Base-by-base conservation (phyloP, 1,284 basidiomycete species). In the Naganishia liquefaciens region DNA sequence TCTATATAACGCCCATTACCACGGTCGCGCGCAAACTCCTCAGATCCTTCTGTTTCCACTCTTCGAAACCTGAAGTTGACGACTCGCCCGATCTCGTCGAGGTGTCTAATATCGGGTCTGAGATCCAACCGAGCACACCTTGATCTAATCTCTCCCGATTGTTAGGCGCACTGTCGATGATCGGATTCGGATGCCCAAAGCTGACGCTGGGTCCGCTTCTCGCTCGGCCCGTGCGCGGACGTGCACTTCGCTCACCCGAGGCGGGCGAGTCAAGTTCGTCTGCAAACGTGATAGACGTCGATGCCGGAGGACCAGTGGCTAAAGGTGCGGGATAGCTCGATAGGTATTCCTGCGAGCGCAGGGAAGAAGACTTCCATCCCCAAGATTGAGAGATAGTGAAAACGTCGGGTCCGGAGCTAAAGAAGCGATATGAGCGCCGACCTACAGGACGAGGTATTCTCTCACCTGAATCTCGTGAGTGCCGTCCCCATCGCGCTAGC, bases 401-500 rank as follows among this genome's bases (percentile, higher is more conserved):
- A 53, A 85, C 83, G 75, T 96, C 93, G 1, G 93, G 93, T 0
- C 88, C 86, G 67, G 89, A 92, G 21, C 74, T 73, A n/a, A 21
- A 13, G 9, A 6, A 10, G 17, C 17, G n/a, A 11, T 27, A 33
- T 39, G 3, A 58, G n/a, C 30, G 28, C 13, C 17, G 69, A 28
- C 37, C 17, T 9, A 19, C 23, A 2, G 27, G 13, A 13, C 9
- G 33, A 37, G 4, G 3, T 10, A 27, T 6, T 7, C 64, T 86
- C 44, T 58, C 19, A 58, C 55, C 55, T 84, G 75, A 96, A 96
- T 52, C 87, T 84, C 51, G 91, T 93, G 71, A 93, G 82, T 25
- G 87, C 88, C 3, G 88, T 86, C 7, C 93, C 92, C 6, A 89
- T 87, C 13, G 88, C 86, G 62, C 85, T 89, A 0, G 89, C 86